Percentiles rank a stretch among this genome's conserved stretches.
These are phyloP conservation scores for Aspergillus unguis DNA, from an alignment of 2,329 filamentous ascomycete species.

Conservation along the genomic window DNA sequence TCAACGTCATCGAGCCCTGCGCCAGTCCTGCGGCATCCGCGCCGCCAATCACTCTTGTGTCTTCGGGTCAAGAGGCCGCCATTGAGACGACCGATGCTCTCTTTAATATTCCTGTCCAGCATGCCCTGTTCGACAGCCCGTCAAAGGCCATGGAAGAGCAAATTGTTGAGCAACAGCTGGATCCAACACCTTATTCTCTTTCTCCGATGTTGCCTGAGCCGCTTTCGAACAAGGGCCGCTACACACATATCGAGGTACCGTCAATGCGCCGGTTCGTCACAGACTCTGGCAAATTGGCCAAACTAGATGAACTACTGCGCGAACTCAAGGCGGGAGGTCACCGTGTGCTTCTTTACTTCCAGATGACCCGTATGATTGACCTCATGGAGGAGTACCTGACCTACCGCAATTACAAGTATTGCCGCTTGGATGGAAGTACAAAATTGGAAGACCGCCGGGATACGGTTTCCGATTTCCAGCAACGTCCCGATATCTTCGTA, in stretches of 20 bases:
- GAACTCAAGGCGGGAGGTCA: conserved; percentile 89
- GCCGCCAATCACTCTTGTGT: conserved; percentile 78
- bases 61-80: conserved; percentile 62
- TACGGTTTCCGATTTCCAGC: conserved; percentile 95
- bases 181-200: conserved; percentile 51
- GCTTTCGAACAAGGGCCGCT: conserved; percentile 75
- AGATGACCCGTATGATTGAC: conserved; percentile 99
- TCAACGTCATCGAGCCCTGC: conserved; percentile 76
- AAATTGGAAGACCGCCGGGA: conserved; percentile 96
- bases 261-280: conserved; percentile 98
- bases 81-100: conserved; percentile 65
- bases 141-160: conserved; percentile 64
- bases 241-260: conserved; percentile 86
- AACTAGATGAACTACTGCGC: conserved; percentile 80
- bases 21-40: conserved; percentile 75
- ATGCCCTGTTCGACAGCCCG: conserved; percentile 65
- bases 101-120: conserved; percentile 75
- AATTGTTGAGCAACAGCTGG: conserved; percentile 69
- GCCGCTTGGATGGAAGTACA: conserved; percentile 90
- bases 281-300: conserved; percentile 92
- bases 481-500: conserved; percentile 89
- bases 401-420: conserved; percentile 99
- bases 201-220: conserved; percentile 76
- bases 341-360: conserved; percentile 96
- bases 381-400: conserved; percentile 98